These are phyloP conservation scores for Drechslerella stenobrocha DNA, from an alignment of 2,329 filamentous ascomycete species.

Conservation along the genomic window DNA sequence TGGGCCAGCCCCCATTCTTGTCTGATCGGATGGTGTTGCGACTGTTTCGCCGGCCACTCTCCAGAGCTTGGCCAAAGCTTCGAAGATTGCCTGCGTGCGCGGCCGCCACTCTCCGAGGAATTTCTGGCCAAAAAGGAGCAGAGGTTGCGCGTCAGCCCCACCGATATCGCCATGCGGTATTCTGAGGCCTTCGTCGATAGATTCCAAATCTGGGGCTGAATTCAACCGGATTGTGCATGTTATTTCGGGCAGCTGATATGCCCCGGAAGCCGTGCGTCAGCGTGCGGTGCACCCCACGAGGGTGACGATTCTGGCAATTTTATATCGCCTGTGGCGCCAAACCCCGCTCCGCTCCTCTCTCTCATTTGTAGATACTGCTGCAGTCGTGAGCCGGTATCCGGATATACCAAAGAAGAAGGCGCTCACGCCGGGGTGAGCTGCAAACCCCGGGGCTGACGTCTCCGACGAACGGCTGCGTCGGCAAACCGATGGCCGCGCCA, in stretches of 20 bases:
- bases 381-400: not conserved
- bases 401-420: no score
- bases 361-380: no score
- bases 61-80: conserved; percentile 30
- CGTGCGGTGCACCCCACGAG: no score
- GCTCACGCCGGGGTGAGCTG: no score
- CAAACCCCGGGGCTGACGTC: no score
- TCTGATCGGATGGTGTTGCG: conserved; percentile 26
- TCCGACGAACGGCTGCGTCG: not conserved
- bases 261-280: no score
- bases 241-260: no score
- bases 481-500: not conserved
- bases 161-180: not conserved
- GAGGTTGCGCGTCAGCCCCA: not conserved
- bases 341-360: not conserved
- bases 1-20: conserved; percentile 34
- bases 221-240: not conserved
- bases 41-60: conserved; percentile 16
- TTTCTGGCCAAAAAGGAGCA: not conserved
- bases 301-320: no score
- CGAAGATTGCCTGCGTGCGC: not conserved
- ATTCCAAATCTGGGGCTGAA: conserved; percentile 6
- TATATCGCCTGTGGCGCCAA: conserved; percentile 1
- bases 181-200: not conserved
- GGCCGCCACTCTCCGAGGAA: conserved; percentile 1